These are phyloP conservation scores for Saxophila tyrrhenica DNA, from an alignment of 495 filamentous ascomycete species.

Conservation along the genomic window DNA sequence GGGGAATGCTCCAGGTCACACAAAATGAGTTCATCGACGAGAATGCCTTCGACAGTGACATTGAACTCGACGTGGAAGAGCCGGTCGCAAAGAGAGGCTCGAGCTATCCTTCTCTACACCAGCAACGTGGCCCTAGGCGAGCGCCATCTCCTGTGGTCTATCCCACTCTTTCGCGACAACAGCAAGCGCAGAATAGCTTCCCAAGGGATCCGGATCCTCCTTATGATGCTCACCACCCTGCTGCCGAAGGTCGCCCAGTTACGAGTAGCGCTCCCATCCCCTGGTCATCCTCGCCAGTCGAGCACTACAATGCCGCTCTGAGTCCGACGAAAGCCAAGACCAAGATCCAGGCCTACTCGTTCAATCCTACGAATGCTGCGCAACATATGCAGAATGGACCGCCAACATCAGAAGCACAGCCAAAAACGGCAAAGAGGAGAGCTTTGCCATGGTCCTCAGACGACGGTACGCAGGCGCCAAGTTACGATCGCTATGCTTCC, in stretches of 20 bases:
- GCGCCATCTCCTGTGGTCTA: slow-evolving; percentile 4
- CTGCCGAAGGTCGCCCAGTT: slow-evolving; percentile 23
- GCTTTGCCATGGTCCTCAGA: slow-evolving; percentile 46
- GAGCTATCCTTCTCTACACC: slow-evolving; percentile 36
- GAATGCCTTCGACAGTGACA: slow-evolving; percentile 60
- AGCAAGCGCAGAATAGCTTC: slow-evolving; percentile 6
- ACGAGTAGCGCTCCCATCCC: slow-evolving; percentile 45
- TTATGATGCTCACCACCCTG: slow-evolving; percentile 11
- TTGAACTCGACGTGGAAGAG: slow-evolving; percentile 50
- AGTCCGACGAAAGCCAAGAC: not conserved
- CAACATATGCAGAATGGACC: slow-evolving; percentile 1
- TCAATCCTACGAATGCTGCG: slow-evolving; percentile 1
- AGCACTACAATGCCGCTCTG: slow-evolving; percentile 34
- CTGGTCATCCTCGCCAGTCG: slow-evolving; percentile 54
- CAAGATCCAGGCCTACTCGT: not conserved
- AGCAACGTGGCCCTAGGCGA: slow-evolving; percentile 16
- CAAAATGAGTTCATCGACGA: slow-evolving; percentile 41
- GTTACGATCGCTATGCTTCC: not conserved
- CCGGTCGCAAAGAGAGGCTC: slow-evolving; percentile 30
- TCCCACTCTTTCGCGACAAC: slow-evolving; percentile 11
- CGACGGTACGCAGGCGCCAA: slow-evolving; percentile 15
- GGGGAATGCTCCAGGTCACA: not conserved
- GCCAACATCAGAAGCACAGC: slow-evolving; percentile 4
- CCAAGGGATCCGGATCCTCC: slow-evolving; percentile 10
- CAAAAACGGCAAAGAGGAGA: slow-evolving; percentile 37